These are phyloP conservation scores for Raffaelea deltoideospora DNA, from an alignment of 2,329 filamentous ascomycete species.

Conservation along the genomic window DNA sequence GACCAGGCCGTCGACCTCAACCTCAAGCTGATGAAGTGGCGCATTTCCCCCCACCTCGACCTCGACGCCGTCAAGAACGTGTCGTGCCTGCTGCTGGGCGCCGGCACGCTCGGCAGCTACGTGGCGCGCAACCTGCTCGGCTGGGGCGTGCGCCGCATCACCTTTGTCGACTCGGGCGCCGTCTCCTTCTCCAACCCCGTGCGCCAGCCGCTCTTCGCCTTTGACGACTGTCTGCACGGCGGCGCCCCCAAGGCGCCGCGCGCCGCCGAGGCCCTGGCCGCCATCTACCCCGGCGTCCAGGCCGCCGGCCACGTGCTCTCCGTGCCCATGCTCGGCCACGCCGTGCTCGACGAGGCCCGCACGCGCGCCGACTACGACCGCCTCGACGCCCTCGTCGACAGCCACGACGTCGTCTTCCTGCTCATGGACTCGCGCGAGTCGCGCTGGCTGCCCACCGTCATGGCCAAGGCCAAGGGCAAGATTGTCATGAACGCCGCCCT, in stretches of 20 bases:
- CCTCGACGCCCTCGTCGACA: slow-evolving; percentile 58
- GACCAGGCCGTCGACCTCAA: slow-evolving; percentile 95
- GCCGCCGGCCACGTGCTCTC: slow-evolving; percentile 65
- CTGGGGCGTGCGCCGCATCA: slow-evolving; percentile 92
- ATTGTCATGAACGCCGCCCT: slow-evolving; percentile 94
- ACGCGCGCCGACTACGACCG: slow-evolving; percentile 61
- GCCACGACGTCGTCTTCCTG: slow-evolving; percentile 88
- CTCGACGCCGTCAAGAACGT: slow-evolving; percentile 80
- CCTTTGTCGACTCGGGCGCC: slow-evolving; percentile 82
- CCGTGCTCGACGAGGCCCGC: slow-evolving; percentile 56
- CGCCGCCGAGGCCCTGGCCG: slow-evolving; percentile 64
- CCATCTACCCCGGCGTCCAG: slow-evolving; percentile 85
- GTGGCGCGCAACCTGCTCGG: slow-evolving; percentile 84
- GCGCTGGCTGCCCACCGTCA: slow-evolving; percentile 87
- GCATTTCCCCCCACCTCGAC: slow-evolving; percentile 76
- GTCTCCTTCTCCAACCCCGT: slow-evolving; percentile 97
- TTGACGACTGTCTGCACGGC: slow-evolving; percentile 74
- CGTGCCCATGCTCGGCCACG: slow-evolving; percentile 92
- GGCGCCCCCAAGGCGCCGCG: slow-evolving; percentile 69
- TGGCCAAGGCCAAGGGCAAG: slow-evolving; percentile 85
- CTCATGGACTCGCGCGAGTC: slow-evolving; percentile 94
- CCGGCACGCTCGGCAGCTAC: slow-evolving; percentile 86
- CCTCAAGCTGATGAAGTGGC: slow-evolving; percentile 97
- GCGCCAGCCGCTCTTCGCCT: slow-evolving; percentile 81
- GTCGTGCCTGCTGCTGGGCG: slow-evolving; percentile 79